Conservation (phyloP, 768 basidiomycete species). For the Strobilomyces echinocephalus region DNA sequence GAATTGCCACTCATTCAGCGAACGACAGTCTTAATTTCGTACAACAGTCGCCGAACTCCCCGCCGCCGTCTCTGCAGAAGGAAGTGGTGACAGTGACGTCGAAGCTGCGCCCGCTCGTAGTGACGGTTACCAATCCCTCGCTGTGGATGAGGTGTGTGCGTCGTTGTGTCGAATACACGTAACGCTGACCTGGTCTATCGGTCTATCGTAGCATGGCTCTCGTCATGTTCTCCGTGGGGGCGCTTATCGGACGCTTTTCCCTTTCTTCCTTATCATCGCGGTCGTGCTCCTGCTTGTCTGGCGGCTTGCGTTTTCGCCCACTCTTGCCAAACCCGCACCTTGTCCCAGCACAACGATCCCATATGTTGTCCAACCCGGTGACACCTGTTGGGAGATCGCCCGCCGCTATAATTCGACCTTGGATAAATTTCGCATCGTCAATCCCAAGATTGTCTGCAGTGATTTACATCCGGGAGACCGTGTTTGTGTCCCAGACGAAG, state of each 20-base stretch:
- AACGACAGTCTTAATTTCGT: neutral
- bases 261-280: constrained; percentile 67
- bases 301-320: constrained; percentile 47
- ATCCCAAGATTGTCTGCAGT: constrained; percentile 52
- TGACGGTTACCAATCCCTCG: constrained; percentile 56
- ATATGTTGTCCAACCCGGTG: constrained; percentile 52
- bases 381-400: constrained; percentile 64
- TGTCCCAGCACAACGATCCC: constrained; percentile 35
- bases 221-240: constrained; percentile 33
- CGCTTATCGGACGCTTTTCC: constrained; percentile 59
- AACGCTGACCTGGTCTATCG: too few species aligned
- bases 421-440: constrained; percentile 49
- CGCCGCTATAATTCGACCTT: constrained; percentile 43
- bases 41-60: constrained; percentile 30
- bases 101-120: constrained; percentile 51
- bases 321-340: constrained; percentile 24
- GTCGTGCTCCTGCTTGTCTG: constrained; percentile 60
- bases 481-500: constrained; percentile 51
- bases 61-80: constrained; percentile 21
- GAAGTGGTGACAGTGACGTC: constrained; percentile 39
- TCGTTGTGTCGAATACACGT: neutral
- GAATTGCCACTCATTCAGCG: neutral
- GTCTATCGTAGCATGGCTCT: constrained; percentile 28
- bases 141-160: constrained; percentile 43
- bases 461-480: constrained; percentile 54